A percentile compares a stretch with the other conserved stretches of the same genome.
Evolutionary conservation across 768 basidiomycete genomes (phyloP).

Genomic region (Pleurotus citrinopileatus): DNA sequence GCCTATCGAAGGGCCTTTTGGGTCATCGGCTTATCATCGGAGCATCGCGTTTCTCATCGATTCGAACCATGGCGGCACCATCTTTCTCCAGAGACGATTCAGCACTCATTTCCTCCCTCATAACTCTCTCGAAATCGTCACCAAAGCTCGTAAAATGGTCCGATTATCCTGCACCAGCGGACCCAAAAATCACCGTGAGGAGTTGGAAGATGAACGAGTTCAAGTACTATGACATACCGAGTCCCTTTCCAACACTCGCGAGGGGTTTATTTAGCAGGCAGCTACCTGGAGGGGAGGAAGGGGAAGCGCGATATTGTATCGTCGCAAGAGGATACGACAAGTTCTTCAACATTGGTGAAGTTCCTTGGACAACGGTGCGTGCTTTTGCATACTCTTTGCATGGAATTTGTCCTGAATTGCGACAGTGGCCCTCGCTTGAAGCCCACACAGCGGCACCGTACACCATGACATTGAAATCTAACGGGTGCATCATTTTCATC

Average conservation of each 20-base stretch:
- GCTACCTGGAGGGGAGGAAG: constrained; percentile 22
- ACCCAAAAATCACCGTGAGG: constrained; percentile 51
- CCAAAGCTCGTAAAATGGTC: constrained; percentile 67
- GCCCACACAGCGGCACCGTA: constrained; percentile 16
- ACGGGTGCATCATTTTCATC: constrained; percentile 97
- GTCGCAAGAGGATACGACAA: constrained; percentile 95
- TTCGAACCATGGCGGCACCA: constrained; percentile 17
- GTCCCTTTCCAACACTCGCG: constrained; percentile 93
- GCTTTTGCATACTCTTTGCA: background rate
- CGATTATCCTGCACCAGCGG: constrained; percentile 54
- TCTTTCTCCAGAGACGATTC: constrained; percentile 40
- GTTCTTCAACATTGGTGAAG: constrained; percentile 97
- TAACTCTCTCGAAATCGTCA: constrained; percentile 46
- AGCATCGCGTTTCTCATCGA: background rate
- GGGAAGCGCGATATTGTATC: constrained; percentile 48
- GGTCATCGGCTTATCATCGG: background rate
- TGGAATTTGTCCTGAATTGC: background rate
- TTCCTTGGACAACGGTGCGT: constrained; percentile 90
- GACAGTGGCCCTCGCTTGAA: constrained; percentile 74
- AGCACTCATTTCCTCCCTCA: constrained; percentile 54
- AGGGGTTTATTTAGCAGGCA: constrained; percentile 83
- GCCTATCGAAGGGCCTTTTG: too few species aligned
- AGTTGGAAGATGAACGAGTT: constrained; percentile 99
- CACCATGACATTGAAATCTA: constrained; percentile 84
- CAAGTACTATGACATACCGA: constrained; percentile 87